These are phyloP conservation scores for Volvariella volvacea DNA, from an alignment of 1,284 basidiomycete genomes.

Conservation along the genomic window DNA sequence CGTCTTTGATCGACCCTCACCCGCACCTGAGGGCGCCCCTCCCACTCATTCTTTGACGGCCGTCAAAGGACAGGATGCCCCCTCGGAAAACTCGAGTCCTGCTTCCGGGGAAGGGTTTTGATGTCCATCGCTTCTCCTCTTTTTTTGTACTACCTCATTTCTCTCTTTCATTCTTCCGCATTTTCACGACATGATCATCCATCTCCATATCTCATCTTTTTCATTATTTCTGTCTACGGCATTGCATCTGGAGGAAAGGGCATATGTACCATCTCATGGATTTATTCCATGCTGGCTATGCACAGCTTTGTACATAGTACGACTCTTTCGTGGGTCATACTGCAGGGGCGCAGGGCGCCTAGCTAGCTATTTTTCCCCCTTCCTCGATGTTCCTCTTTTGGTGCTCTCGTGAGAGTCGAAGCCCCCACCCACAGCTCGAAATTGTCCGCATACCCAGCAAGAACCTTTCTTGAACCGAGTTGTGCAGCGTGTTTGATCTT, in stretches of 20 bases:
- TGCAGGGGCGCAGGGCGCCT: too few relatives aligned
- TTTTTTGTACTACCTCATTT: conserved; percentile 10
- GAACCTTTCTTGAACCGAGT: conserved; percentile 14
- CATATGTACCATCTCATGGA: conserved; percentile 11
- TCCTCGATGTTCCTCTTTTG: too few relatives aligned
- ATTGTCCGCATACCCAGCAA: conserved; percentile 29
- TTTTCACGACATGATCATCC: conserved; percentile 13
- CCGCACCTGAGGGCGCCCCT: conserved; percentile 45
- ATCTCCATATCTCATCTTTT: conserved; percentile 16
- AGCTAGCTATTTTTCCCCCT: too few relatives aligned
- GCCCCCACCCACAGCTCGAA: conserved; percentile 31
- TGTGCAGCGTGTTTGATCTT: conserved; percentile 16
- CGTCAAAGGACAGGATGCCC: conserved; percentile 47
- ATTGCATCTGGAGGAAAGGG: conserved; percentile 23
- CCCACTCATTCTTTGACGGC: conserved; percentile 43
- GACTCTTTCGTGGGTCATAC: too few relatives aligned
- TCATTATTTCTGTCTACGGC: conserved; percentile 22
- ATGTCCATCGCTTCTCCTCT: conserved; percentile 18
- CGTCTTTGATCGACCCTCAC: conserved; percentile 50
- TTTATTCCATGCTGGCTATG: not conserved
- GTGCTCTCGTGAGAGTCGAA: too few relatives aligned
- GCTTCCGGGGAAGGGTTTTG: conserved; percentile 54
- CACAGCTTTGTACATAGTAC: too few relatives aligned
- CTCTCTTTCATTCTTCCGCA: conserved; percentile 17
- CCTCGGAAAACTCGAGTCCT: conserved; percentile 57